Conservation (phyloP, 345 rosid species). For the Turnera subulata region DNA sequence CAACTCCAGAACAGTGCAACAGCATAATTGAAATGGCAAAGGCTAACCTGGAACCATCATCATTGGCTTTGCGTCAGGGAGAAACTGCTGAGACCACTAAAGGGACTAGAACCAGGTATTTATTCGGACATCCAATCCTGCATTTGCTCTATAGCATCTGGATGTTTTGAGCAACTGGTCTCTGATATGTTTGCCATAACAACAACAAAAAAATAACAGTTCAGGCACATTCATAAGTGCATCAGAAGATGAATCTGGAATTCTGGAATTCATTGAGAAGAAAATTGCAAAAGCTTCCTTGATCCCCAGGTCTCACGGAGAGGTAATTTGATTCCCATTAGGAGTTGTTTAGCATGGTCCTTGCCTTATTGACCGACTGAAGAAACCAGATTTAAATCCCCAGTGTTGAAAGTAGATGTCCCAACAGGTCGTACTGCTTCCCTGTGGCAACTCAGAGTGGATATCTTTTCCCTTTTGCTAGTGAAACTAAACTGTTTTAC, state of each 20-base stretch:
- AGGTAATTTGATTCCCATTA: slow-evolving; percentile 31
- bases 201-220: slow-evolving; percentile 42
- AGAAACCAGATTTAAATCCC: neutral
- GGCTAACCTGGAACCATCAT: slow-evolving; percentile 52
- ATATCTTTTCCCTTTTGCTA: neutral
- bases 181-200: neutral
- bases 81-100: slow-evolving; percentile 65
- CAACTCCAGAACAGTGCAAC: slow-evolving; percentile 54
- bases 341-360: neutral
- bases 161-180: neutral
- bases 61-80: slow-evolving; percentile 62
- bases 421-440: neutral
- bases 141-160: neutral
- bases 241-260: slow-evolving; percentile 60
- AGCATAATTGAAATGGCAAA: slow-evolving; percentile 47
- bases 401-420: neutral
- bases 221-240: slow-evolving; percentile 71
- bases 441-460: neutral
- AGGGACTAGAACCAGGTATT: slow-evolving; percentile 70
- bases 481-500: neutral
- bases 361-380: neutral
- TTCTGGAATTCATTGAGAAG: slow-evolving; percentile 46
- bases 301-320: slow-evolving; percentile 66
- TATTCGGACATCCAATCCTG: neutral
- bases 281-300: slow-evolving; percentile 73